A percentile compares a stretch with the other conserved stretches of the same genome.
Conservation (phyloP, 2,329 filamentous ascomycete genomes). For the Chrysosporium queenslandicum region DNA sequence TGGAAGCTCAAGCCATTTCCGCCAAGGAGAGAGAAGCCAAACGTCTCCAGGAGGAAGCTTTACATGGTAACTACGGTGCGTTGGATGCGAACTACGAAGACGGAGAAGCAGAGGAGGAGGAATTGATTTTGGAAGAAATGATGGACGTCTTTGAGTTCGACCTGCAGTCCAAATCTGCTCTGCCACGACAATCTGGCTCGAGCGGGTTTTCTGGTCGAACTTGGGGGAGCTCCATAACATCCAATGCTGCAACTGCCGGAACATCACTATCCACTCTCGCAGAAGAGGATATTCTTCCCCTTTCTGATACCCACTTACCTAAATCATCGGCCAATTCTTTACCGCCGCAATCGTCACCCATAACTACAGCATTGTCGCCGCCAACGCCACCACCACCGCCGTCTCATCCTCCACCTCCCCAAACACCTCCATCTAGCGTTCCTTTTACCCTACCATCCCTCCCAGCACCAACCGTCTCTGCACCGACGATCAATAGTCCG, state of each 20-base stretch:
- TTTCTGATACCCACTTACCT: slow-evolving; percentile 28
- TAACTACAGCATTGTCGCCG: slow-evolving; percentile 37
- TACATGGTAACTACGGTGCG: slow-evolving; percentile 19
- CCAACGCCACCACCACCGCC: slow-evolving; percentile 29
- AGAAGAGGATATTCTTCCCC: slow-evolving; percentile 45
- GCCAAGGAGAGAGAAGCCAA: slow-evolving; percentile 52
- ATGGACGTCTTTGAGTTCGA: slow-evolving; percentile 76
- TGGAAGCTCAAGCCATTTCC: slow-evolving; percentile 54
- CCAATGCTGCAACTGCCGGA: slow-evolving; percentile 59
- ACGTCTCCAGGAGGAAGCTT: slow-evolving; percentile 29
- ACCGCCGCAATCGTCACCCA: slow-evolving; percentile 16
- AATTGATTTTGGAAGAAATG: slow-evolving; percentile 76
- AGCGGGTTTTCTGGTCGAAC: slow-evolving; percentile 67
- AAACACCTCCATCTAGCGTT: slow-evolving; percentile 11
- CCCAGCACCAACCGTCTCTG: slow-evolving; percentile 19
- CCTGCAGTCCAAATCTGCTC: slow-evolving; percentile 54
- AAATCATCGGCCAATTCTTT: slow-evolving; percentile 27
- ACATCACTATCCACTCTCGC: slow-evolving; percentile 62
- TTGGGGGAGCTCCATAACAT: slow-evolving; percentile 69
- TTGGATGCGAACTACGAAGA: slow-evolving; percentile 42
- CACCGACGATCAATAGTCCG: slow-evolving; percentile 26
- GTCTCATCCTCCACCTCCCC: slow-evolving; percentile 18
- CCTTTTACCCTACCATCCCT: slow-evolving; percentile 19
- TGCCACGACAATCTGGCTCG: slow-evolving; percentile 71
- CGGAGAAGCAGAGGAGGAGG: slow-evolving; percentile 61